Conservation (phyloP, 495 filamentous ascomycete species). For the Schizothecium vesticola region DNA sequence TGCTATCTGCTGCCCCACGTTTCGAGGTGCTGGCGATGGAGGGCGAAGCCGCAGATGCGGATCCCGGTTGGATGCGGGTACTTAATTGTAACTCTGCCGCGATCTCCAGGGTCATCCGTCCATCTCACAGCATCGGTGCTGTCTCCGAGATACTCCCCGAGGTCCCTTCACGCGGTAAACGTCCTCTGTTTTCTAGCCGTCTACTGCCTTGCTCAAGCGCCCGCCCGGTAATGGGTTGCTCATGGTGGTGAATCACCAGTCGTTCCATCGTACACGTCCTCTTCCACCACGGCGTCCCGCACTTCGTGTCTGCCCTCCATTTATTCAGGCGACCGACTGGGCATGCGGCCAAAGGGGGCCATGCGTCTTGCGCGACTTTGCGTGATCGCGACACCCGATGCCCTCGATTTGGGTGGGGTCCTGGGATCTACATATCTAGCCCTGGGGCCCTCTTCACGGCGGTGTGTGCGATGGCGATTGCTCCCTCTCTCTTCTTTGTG, state of each 20-base stretch:
- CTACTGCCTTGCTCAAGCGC: neutral
- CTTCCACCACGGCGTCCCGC: neutral
- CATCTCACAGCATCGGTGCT: conserved; percentile 5
- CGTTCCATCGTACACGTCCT: neutral
- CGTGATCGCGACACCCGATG: conserved; percentile 15
- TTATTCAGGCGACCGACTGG: conserved; percentile 12
- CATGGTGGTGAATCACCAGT: conserved; percentile 4
- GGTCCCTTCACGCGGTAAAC: neutral
- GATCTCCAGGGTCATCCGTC: conserved; percentile 5
- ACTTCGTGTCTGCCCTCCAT: neutral
- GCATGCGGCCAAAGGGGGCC: conserved; percentile 7
- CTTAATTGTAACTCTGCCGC: neutral
- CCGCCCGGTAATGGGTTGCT: neutral
- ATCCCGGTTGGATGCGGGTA: neutral
- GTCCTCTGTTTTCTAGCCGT: neutral
- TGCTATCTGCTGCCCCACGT: neutral
- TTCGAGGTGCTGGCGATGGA: neutral
- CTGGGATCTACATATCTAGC: neutral
- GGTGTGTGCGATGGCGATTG: neutral
- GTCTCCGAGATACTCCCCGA: neutral
- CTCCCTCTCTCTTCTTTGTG: neutral
- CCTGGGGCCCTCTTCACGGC: neutral
- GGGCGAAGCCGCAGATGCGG: neutral
- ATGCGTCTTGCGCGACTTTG: conserved; percentile 19
- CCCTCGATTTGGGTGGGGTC: neutral